phyloP scores from a whole-genome alignment of 2,329 filamentous ascomycete species.

The Xylariaceae sp. region DNA sequence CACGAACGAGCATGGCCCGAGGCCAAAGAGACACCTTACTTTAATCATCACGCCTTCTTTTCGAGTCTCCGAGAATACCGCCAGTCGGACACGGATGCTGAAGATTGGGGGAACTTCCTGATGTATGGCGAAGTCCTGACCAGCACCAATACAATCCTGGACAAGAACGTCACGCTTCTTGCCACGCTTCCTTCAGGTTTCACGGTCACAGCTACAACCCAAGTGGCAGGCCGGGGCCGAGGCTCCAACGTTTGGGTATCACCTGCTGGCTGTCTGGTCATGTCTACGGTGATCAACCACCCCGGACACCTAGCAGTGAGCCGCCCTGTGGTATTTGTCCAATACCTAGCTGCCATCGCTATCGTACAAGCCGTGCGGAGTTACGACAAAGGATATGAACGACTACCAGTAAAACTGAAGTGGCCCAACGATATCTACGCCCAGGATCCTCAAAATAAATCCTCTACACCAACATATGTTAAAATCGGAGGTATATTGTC shows the following conservation, averaged over 20 bases:
- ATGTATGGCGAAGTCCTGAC: conserved; percentile 91
- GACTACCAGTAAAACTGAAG: conserved; percentile 78
- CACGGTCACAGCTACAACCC: conserved; percentile 78
- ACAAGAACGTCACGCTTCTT: conserved; percentile 80
- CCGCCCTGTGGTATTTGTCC: conserved; percentile 84
- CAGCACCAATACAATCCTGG: conserved; percentile 87
- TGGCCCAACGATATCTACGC: conserved; percentile 97
- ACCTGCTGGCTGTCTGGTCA: conserved; percentile 77
- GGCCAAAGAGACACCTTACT: conserved; percentile 71
- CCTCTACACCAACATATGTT: conserved; percentile 53
- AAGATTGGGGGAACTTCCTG: conserved; percentile 68
- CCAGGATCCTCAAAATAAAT: conserved; percentile 52
- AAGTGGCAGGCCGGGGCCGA: conserved; percentile 80
- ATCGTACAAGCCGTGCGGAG: conserved; percentile 75
- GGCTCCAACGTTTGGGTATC: conserved; percentile 94
- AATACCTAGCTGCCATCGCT: conserved; percentile 86
- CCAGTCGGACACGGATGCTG: conserved; percentile 47
- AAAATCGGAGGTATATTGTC: conserved; percentile 94
- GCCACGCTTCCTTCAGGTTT: conserved; percentile 77
- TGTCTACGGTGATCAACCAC: conserved; percentile 84
- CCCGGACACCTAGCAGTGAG: conserved; percentile 62
- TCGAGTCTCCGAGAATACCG: conserved; percentile 64
- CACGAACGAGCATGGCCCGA: conserved; percentile 65
- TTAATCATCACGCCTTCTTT: conserved; percentile 78
- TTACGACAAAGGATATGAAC: conserved; percentile 70